Percentiles rank a stretch among this genome's conserved stretches.
Conservation (phyloP, 768 basidiomycete genomes). For the Tulasnella sp. region DNA sequence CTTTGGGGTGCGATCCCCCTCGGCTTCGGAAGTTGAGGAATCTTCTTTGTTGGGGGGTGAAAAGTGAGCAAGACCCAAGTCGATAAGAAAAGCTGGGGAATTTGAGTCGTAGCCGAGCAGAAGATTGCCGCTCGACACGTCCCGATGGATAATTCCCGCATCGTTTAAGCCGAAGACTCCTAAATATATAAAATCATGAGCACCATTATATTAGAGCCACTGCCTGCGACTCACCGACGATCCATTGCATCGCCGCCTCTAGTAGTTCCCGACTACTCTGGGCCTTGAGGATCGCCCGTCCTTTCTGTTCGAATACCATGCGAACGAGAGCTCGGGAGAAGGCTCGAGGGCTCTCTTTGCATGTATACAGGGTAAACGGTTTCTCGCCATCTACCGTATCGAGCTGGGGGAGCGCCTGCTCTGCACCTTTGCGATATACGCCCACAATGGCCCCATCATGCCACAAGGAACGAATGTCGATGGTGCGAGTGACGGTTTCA, state of each 20-base stretch:
- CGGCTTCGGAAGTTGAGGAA: background rate
- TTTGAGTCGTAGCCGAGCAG: background rate
- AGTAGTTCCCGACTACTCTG: background rate
- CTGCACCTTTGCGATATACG: background rate
- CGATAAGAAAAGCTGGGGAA: background rate
- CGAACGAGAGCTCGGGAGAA: background rate
- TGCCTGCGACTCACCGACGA: background rate
- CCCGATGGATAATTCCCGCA: background rate
- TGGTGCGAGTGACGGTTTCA: background rate
- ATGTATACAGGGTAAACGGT: background rate
- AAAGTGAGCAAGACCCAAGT: background rate
- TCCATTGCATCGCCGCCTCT: background rate
- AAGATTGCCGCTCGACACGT: background rate
- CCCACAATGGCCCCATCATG: background rate
- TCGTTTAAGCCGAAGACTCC: background rate
- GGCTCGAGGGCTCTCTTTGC: background rate
- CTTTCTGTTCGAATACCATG: background rate
- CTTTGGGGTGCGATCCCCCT: background rate
- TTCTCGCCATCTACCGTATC: background rate
- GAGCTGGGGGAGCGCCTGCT: background rate
- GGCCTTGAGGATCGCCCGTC: background rate
- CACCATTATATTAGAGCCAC: background rate
- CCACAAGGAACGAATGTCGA: background rate
- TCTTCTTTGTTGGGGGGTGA: background rate
- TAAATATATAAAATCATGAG: background rate